Conservation (phyloP, 345 rosid genomes). For the Lenwebbia sp. region DNA sequence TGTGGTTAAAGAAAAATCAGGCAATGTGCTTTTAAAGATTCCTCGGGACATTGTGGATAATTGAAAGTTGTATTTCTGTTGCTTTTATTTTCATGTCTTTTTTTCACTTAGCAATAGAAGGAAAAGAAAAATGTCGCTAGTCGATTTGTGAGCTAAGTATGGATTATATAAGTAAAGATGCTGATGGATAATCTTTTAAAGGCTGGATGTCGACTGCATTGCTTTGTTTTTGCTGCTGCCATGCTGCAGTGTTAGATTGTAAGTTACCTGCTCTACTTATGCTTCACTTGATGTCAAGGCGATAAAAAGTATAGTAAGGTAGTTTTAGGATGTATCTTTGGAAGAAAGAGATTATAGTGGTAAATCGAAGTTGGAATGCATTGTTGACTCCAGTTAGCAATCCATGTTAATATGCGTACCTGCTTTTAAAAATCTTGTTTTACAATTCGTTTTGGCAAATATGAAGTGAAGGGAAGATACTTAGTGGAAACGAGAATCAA, state of each 20-base stretch:
- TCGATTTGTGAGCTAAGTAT: not conserved
- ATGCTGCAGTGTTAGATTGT: not conserved
- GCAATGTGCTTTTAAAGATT: not conserved
- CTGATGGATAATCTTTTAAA: not conserved
- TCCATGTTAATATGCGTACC: not conserved
- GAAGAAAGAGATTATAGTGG: not conserved
- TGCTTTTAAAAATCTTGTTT: not conserved
- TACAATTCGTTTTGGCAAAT: not conserved
- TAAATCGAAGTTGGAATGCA: not conserved
- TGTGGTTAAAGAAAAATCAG: not conserved
- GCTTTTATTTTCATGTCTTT: not conserved
- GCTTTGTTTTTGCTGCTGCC: not conserved
- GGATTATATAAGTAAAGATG: not conserved
- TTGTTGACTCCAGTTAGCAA: not conserved
- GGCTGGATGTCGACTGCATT: not conserved
- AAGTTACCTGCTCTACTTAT: not conserved
- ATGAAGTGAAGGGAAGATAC: not conserved
- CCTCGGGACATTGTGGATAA: not conserved
- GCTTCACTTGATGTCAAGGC: not conserved
- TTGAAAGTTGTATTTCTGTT: not conserved
- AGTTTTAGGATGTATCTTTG: not conserved
- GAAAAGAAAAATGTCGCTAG: not conserved
- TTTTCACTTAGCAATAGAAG: not conserved
- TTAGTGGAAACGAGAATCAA: not conserved
- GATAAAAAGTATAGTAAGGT: not conserved